Conservation (phyloP, 345 rosid species). For the Eucalyptus melliodora region DNA sequence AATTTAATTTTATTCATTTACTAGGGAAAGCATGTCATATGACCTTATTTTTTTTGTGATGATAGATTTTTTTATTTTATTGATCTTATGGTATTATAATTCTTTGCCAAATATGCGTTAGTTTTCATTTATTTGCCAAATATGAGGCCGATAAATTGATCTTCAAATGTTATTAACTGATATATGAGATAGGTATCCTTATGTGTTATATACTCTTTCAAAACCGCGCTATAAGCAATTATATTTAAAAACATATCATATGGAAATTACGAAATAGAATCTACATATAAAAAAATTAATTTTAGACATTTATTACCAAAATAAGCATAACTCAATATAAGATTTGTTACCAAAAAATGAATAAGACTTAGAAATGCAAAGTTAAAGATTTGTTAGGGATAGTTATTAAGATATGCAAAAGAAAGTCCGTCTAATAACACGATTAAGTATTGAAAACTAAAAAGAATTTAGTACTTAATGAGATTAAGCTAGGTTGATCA, state of each 20-base stretch:
- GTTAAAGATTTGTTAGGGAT: not conserved
- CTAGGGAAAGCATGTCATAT: not conserved
- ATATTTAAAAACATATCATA: not conserved
- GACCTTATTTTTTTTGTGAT: not conserved
- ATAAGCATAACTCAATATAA: not conserved
- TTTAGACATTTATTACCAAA: not conserved
- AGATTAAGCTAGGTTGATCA: not conserved
- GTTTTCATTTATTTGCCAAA: not conserved
- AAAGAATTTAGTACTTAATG: not conserved
- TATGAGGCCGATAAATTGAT: not conserved
- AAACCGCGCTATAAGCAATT: too few species aligned
- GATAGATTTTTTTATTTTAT: not conserved
- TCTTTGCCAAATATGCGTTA: not conserved
- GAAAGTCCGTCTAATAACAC: not conserved
- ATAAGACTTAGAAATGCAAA: not conserved
- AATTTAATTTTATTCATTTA: not conserved
- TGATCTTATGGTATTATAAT: not conserved
- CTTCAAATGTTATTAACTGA: not conserved
- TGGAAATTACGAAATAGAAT: not conserved
- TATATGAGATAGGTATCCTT: not conserved
- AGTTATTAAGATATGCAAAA: not conserved
- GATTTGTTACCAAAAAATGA: not conserved
- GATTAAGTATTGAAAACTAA: not conserved
- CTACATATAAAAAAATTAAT: too few species aligned
- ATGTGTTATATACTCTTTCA: not conserved